phyloP scores from a whole-genome alignment of 2,329 filamentous ascomycete species.

The Epichloe baconii region DNA sequence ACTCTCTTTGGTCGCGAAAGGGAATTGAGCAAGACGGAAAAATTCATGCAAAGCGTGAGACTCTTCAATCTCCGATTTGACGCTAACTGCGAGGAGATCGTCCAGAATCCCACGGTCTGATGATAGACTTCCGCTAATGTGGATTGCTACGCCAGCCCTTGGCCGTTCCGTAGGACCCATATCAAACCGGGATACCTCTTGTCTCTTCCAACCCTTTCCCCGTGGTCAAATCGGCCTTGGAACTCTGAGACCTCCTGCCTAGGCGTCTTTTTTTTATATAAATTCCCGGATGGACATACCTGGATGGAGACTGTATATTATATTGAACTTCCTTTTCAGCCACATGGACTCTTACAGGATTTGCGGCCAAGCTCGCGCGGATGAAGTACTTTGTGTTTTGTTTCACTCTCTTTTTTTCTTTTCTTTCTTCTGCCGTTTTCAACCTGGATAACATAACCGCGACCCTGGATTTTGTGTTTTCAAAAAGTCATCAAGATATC shows the following conservation, averaged over 20 bases:
- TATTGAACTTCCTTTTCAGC: slow-evolving; percentile 3
- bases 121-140: neutral
- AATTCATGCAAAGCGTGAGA: slow-evolving; percentile 78
- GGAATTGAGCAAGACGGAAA: slow-evolving; percentile 80
- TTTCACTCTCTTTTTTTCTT: neutral
- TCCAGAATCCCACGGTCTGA: slow-evolving; percentile 47
- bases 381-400: neutral
- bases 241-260: neutral
- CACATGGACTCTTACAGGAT: slow-evolving; percentile 8
- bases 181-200: neutral
- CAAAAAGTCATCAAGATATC: slow-evolving; percentile 1
- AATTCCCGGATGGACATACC: slow-evolving; percentile 4
- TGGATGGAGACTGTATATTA: slow-evolving; percentile 7
- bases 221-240: neutral
- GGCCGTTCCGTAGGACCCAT: neutral
- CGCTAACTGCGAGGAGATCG: slow-evolving; percentile 86
- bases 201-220: neutral
- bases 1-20: slow-evolving; percentile 88
- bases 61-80: slow-evolving; percentile 92
- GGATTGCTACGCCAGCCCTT: neutral
- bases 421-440: neutral
- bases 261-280: neutral
- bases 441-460: slow-evolving; percentile 3
- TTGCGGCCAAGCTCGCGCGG: neutral
- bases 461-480: slow-evolving; percentile 12